Base-by-base conservation (phyloP, 2,329 filamentous ascomycete genomes). In the Elsinoe perseae region DNA sequence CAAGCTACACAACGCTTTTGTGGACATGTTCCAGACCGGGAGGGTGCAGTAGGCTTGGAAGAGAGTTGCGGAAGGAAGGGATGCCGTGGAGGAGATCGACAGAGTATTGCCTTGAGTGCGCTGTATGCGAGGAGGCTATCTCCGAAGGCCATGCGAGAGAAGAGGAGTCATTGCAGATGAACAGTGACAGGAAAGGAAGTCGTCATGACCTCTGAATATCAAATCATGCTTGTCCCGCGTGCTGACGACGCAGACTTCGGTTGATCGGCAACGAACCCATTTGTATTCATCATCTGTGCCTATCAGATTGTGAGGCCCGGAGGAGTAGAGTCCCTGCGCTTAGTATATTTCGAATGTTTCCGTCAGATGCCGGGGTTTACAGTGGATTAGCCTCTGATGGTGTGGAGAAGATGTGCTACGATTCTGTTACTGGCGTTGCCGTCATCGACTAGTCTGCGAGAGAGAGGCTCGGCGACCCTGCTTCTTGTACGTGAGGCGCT, bases 391-490 rank as follows among this genome's bases (percentile, higher is more conserved):
- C 9, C 5, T 36, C 32, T 36, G 27, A 12, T 48, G 27, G 23
- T 46, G 43, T 48, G 43, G 43, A 48, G 43, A 23, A 30, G 18
- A 14, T 43, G 40, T 43, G n/a, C n/a, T n/a, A n/a, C n/a, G n/a
- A n/a, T n/a, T n/a, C n/a, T n/a, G 7, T 43, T 6, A 20, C 21
- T 43, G 40, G n/a, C 40, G 16, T 43, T 43, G 23, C 25, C 44
- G 25, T 50, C 44, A 50, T 50, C 44, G 44, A 28, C 44, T 50
- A 50, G 16, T 43, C 14, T 43, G 40, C 14, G 12, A 38, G 4
- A 16, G 34, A 38, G 25, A 44, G 40, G 40, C 40, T 44, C 20
- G 40, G 40, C 18, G 40, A 43, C 40, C 43, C 23, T 28, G 43
- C 23, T 16, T 4, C 12, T 8, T 10, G 10, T n/a, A 30, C 14